Base-by-base conservation (phyloP, 2,329 filamentous ascomycete species). In the Orbilia brochopaga region DNA sequence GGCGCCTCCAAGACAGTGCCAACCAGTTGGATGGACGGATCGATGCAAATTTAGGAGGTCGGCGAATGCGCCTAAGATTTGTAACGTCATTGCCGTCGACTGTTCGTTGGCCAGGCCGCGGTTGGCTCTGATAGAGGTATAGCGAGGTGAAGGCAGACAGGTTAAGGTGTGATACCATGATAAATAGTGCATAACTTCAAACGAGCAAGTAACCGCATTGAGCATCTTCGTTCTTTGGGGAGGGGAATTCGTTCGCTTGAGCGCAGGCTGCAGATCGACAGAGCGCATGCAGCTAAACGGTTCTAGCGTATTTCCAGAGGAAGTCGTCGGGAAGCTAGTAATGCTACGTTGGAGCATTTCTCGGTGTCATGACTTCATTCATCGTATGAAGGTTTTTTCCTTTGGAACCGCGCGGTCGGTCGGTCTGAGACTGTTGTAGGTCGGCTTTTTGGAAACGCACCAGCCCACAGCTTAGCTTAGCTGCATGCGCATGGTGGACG, bases 131-230 rank as follows among this genome's bases (percentile, higher is more conserved):
- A 70, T 64, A 60, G 58, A 19, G 27, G 4, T 8, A 44, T 19
- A 19, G 17, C 44, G 21, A 48, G 40, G 40, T 44, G 7, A 37
- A 37, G 35, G 7, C 15, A 37, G 7, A 15, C 35, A 37, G 35
- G 15, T 37, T 15, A 69, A 62, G 59, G 66, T 70, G 66, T 70
- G 58, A 70, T 59, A 64, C 66, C 66, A 40, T 72, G 60, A 65
- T 65, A 65, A 65, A 65, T 21, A 37, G 6, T 70, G 59, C 66
- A 70, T 63, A 70, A 70, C 59, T 53, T 70, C 66, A 70, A 70
- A 70, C 66, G 52, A 55, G 42, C 37, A 70, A 64, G 48, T 55
- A 60, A 55, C 67, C 67, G 56, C 61, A 72, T 72, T 40, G 15
- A 70, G 66, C 58, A 40, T 35, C 51, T 53, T 62, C 46, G 44